Percentiles rank a stretch among this genome's conserved stretches.
These are phyloP conservation scores for Populus deltoides DNA, from an alignment of 345 rosid genomes.

Conservation along the genomic window DNA sequence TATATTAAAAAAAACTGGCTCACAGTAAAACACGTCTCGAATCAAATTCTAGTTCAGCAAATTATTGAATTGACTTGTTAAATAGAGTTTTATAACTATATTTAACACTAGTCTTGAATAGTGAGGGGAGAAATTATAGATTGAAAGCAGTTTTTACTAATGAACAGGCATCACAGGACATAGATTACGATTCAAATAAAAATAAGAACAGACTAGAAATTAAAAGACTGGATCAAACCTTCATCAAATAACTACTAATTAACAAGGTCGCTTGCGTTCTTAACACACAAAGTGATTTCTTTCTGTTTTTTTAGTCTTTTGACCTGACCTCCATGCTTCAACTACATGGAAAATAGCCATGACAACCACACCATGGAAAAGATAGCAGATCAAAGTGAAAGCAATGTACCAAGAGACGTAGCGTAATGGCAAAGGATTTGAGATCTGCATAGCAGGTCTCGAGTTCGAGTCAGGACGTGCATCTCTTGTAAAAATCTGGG, in stretches of 20 bases:
- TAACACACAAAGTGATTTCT: constrained; percentile 55
- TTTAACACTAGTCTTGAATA: not conserved
- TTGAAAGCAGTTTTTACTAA: too few species aligned
- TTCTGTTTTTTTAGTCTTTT: constrained; percentile 73
- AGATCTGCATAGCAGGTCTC: too few species aligned
- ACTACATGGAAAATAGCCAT: constrained; percentile 36
- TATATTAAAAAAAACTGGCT: too few species aligned
- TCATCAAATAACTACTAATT: constrained; percentile 86
- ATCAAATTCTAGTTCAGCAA: too few species aligned
- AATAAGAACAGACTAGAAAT: not conserved
- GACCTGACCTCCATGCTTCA: constrained; percentile 71
- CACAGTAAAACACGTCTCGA: too few species aligned
- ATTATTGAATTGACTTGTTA: too few species aligned
- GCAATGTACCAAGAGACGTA: not conserved
- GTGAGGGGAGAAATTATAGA: too few species aligned
- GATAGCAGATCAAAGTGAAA: not conserved
- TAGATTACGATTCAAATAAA: too few species aligned
- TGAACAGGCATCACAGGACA: not conserved
- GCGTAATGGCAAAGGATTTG: too few species aligned
- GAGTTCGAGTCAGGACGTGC: too few species aligned
- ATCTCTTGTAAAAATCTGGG: too few species aligned
- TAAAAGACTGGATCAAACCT: constrained; percentile 41
- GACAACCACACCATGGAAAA: constrained; percentile 10
- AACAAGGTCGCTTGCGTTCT: constrained; percentile 47
- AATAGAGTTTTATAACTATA: too few species aligned